Evolutionary conservation across 2,329 filamentous ascomycete genomes (phyloP), one percentile per base, ranked within the genome.

Genomic region (Rhinocladiella mackenziei): DNA sequence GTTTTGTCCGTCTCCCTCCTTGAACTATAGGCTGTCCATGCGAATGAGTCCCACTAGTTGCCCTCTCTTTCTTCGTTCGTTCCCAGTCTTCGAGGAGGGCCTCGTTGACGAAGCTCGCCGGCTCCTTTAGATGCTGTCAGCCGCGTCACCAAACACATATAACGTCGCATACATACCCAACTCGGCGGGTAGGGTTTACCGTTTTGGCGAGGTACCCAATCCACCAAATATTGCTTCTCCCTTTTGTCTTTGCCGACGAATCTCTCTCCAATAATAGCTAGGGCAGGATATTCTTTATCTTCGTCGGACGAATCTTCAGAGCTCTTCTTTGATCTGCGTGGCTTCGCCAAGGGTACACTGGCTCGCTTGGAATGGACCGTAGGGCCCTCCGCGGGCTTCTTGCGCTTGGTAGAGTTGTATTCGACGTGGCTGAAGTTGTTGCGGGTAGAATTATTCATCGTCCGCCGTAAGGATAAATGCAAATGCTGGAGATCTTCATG

Each of bases 251-350:
- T 48, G 31, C 38, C 39, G 28, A 31, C 17, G 40, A 58, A 60
- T 58, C 60, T 61, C 29, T 60, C 49, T 28, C 72, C 67, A 59
- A 75, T 11, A 11, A 57, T 51, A 33, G 18, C 23, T 4, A 29
- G 31, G 2, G 48, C 53, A 4, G 51, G 51, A 46, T 49, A 57
- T 22, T 8, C 26, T n/a, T n/a, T n/a, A n/a, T n/a, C n/a, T n/a
- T n/a, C 7, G 22, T 25, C n/a, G 33, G 33, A 6, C 53, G 41
- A 9, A 17, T 29, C 31, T 34, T 39, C 34, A n/a, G n/a, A n/a
- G n/a, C n/a, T n/a, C n/a, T n/a, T n/a, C n/a, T n/a, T n/a, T n/a
- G n/a, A n/a, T n/a, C n/a, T n/a, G n/a, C n/a, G n/a, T n/a, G n/a
- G n/a, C n/a, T n/a, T n/a, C n/a, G n/a, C n/a, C n/a, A n/a, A n/a